Base-by-base conservation (phyloP, 108 stramenopile genomes). In the Conticribra guillardii region DNA sequence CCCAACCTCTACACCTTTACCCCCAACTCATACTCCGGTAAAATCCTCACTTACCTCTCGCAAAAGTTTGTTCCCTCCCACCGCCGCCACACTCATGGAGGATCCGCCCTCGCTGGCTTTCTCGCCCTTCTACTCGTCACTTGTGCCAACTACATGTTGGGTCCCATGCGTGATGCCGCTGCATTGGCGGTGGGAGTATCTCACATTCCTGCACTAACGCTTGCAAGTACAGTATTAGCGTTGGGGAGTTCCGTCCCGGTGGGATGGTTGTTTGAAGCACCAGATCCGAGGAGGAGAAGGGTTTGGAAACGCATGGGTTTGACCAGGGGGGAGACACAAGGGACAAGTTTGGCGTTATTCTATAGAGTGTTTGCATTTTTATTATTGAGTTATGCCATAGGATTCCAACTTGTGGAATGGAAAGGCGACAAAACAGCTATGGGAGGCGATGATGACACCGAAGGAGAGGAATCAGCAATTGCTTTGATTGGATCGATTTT, bases 251-350 rank as follows among this genome's bases (percentile, higher is more conserved):
- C 78, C 23, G 95, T 96, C 0, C 95, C 95, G 29, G 90, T 96
- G 57, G 92, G 92, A 3, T 96, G 95, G 95, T 73, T 96, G 67
- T 96, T 96, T 74, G 95, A 96, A 73, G 92, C 92, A 9, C 91
- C 94, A 1, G 89, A 95, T 82, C 91, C 94, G 5, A 62, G 62
- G n/a, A 78, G 91, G 29, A 75, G 91, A 18, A 57, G 79, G 47
- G 37, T 91, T 19, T 93, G 90, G 82, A 89, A 84, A 55, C 64
- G 86, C 64, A 86, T 93, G 86, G 95, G 95, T 3, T 72, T 96
- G 74, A 96, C 95, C 1, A 68, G 95, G 19, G 92, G 95, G 27
- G 91, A 96, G 80, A 96, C 92, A 11, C 92, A 91, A 76, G 95
- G 95, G 37, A 90, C 95, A 16, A 82, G 80, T 55, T 56, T 96